Evolutionary conservation across 2,329 filamentous ascomycete genomes (phyloP).

Genomic region (Aspergillus sp.): DNA sequence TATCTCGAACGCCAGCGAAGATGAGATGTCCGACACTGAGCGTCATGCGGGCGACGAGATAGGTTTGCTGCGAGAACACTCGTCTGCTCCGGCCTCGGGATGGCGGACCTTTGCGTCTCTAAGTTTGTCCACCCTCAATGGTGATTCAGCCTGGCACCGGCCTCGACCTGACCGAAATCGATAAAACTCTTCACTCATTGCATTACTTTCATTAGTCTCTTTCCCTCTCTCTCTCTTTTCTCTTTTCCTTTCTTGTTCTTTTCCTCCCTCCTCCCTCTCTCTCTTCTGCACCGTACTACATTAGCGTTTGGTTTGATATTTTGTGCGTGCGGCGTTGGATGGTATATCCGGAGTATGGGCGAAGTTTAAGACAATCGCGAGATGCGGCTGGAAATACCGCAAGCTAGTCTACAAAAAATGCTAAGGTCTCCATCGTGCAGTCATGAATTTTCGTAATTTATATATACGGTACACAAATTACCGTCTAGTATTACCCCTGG

Average conservation of each 20-base stretch:
- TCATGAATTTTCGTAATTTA: too few species aligned
- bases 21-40: conserved; percentile 38
- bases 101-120: conserved; percentile 41
- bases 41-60: conserved; percentile 29
- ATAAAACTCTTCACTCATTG: conserved; percentile 13
- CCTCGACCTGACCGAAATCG: conserved; percentile 32
- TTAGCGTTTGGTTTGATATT: conserved; percentile 20
- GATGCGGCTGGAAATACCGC: neutral
- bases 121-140: conserved; percentile 41
- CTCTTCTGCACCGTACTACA: conserved; percentile 12
- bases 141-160: conserved; percentile 42
- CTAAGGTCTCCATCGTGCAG: too few species aligned
- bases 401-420: neutral
- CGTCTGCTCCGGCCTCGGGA: conserved; percentile 29
- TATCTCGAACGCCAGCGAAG: conserved; percentile 31
- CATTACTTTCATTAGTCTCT: neutral
- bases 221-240: conserved; percentile 4
- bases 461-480: too few species aligned
- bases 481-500: too few species aligned
- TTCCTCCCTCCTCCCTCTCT: conserved; percentile 1
- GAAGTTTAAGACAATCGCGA: conserved; percentile 3
- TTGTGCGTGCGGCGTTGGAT: conserved; percentile 22
- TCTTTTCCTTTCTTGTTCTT: too few species aligned
- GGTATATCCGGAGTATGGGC: conserved; percentile 14
- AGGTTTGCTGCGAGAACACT: conserved; percentile 28